A percentile compares a stretch with the other conserved stretches of the same genome.
phyloP scores from a whole-genome alignment of 2,329 filamentous ascomycete genomes.

The Ophiostoma angusticollis region DNA sequence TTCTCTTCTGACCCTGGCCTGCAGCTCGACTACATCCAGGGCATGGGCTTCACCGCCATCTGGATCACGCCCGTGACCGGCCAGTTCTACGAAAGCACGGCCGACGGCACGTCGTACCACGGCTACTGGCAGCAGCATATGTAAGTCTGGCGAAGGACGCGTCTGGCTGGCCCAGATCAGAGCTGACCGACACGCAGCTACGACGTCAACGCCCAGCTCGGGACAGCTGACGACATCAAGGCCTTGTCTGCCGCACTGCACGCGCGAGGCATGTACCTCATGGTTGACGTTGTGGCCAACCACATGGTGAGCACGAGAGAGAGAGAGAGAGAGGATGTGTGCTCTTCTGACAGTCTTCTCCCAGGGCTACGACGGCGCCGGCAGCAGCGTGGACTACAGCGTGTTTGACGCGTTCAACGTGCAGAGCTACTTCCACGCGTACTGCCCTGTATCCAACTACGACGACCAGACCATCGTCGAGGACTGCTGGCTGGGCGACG shows the following conservation, averaged over 20 bases:
- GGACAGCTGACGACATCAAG: constrained; percentile 45
- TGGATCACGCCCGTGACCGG: constrained; percentile 46
- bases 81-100: constrained; percentile 23
- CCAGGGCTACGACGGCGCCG: constrained; percentile 25
- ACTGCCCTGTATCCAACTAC: constrained; percentile 38
- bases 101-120: constrained; percentile 29
- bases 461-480: constrained; percentile 36
- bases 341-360: neutral
- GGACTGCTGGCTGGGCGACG: constrained; percentile 38
- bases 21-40: constrained; percentile 47
- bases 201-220: constrained; percentile 44
- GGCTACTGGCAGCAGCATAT: constrained; percentile 40
- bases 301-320: constrained; percentile 28
- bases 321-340: neutral
- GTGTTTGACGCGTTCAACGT: constrained; percentile 35
- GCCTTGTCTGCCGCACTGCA: constrained; percentile 34
- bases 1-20: neutral
- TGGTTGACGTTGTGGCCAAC: constrained; percentile 40
- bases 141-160: constrained; percentile 16
- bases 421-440: constrained; percentile 45
- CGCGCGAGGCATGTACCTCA: constrained; percentile 26
- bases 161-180: too few relatives aligned
- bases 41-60: constrained; percentile 46
- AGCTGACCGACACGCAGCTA: too few relatives aligned
- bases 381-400: constrained; percentile 21